A percentile compares a stretch with the other conserved stretches of the same genome.
These are phyloP conservation scores for Coemansia sp. DNA, from an alignment of 192 early-diverging fungal genomes.

Conservation along the genomic window DNA sequence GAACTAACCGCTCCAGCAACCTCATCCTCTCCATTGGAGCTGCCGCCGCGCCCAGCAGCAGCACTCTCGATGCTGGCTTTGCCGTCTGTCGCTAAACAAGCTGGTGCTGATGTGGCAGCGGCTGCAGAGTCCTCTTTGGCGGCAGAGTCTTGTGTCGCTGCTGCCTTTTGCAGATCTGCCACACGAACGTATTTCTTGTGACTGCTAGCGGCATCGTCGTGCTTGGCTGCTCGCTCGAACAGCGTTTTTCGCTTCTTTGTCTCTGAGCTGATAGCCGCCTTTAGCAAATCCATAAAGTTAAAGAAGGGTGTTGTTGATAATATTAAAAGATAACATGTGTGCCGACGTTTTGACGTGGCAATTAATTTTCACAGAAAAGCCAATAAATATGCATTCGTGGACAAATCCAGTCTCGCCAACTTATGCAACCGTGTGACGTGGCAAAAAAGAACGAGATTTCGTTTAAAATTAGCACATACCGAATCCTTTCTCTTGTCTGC, in stretches of 20 bases:
- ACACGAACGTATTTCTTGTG: conserved; percentile 82
- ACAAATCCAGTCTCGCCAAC: neutral
- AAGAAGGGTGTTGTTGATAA: neutral
- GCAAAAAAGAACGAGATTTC: neutral
- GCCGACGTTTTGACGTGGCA: neutral
- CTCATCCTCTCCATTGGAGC: conserved; percentile 9
- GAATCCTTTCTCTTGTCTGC: neutral
- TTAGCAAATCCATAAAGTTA: conserved; percentile 56
- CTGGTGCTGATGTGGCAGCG: neutral
- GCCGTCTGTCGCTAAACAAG: neutral
- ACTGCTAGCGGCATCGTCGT: conserved; percentile 12
- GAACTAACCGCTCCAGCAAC: conserved; percentile 49
- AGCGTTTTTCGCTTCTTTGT: conserved; percentile 70
- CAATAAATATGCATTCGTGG: neutral
- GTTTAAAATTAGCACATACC: neutral
- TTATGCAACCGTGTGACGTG: neutral
- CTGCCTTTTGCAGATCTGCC: conserved; percentile 69
- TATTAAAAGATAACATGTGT: neutral
- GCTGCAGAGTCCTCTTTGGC: conserved; percentile 40
- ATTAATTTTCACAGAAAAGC: neutral
- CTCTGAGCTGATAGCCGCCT: conserved; percentile 60
- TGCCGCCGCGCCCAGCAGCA: neutral
- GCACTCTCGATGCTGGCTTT: neutral
- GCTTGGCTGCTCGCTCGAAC: conserved; percentile 28
- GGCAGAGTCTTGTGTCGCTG: conserved; percentile 55